A percentile compares a stretch with the other conserved stretches of the same genome.
Evolutionary conservation across 805 yeast genomes (phyloP).

Genomic region (Barnettozyma botsteinii): DNA sequence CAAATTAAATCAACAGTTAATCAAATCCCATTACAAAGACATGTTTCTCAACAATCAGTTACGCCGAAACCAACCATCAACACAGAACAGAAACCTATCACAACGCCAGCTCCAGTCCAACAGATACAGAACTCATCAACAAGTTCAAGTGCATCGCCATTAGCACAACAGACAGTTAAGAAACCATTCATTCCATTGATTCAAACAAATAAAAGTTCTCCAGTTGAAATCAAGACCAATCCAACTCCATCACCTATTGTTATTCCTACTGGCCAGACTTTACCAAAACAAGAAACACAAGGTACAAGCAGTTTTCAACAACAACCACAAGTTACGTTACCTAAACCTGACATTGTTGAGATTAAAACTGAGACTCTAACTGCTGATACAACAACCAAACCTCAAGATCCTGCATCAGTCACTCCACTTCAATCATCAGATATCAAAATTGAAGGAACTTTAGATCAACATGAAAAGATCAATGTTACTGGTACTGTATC

Average conservation of each 20-base stretch:
- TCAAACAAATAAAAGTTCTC: constrained; percentile 1
- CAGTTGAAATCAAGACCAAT: neutral
- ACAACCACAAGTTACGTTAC: no score
- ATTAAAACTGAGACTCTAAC: neutral
- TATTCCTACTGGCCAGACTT: no score
- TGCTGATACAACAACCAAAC: no score
- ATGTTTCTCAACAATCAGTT: neutral
- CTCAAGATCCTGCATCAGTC: neutral
- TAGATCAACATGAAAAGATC: no score
- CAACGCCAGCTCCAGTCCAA: neutral
- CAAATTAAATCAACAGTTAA: no score
- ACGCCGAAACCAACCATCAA: neutral
- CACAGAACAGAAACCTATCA: no score
- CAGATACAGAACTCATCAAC: no score
- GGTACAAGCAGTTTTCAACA: no score
- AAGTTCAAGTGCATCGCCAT: neutral
- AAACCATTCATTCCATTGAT: constrained; percentile 6
- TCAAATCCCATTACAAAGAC: neutral
- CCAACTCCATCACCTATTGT: no score
- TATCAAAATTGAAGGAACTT: no score
- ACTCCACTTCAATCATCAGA: neutral
- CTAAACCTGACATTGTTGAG: neutral
- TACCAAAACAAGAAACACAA: no score
- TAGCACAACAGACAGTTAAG: neutral
- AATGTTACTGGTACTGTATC: no score